Conservation (phyloP, 2,329 filamentous ascomycete genomes). For the Cercospora beticola region DNA sequence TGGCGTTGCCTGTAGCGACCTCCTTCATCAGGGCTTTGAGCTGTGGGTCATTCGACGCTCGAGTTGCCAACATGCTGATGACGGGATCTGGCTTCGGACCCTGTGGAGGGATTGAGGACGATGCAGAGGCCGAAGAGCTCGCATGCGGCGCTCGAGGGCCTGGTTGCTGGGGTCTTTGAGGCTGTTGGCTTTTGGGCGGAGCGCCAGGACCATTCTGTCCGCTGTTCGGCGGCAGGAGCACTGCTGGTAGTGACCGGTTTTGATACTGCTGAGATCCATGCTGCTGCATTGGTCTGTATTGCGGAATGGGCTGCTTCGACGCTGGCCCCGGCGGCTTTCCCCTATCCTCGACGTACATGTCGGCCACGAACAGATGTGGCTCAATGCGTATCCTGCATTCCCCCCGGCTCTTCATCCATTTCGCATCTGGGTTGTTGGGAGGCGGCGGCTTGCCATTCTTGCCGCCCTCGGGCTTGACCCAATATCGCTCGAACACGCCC, state of each 20-base stretch:
- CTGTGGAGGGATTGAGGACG: conserved; percentile 19
- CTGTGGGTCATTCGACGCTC: conserved; percentile 69
- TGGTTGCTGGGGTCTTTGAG: conserved; percentile 12
- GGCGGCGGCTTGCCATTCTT: conserved; percentile 61
- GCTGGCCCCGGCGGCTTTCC: conserved; percentile 47
- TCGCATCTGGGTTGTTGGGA: conserved; percentile 37
- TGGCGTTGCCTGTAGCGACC: conserved; percentile 73
- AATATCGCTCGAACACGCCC: conserved; percentile 70
- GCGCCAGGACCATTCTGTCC: not conserved
- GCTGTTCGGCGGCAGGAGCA: conserved; percentile 5
- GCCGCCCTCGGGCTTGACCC: conserved; percentile 69
- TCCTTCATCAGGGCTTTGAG: conserved; percentile 80
- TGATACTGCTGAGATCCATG: conserved; percentile 27
- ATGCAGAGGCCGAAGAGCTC: not conserved
- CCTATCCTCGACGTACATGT: conserved; percentile 70
- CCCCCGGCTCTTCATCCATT: conserved; percentile 58
- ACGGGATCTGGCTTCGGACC: conserved; percentile 63
- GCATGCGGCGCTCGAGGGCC: conserved; percentile 5
- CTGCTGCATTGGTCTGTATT: conserved; percentile 23
- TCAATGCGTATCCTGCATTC: conserved; percentile 73
- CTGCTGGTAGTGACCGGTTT: conserved; percentile 23
- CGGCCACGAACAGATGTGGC: conserved; percentile 76
- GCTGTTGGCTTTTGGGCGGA: conserved; percentile 11
- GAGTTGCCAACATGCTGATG: conserved; percentile 74
- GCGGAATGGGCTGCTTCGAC: conserved; percentile 17